phyloP scores from a whole-genome alignment of 2,329 filamentous ascomycete species.

The Aspergillus carbonarius region DNA sequence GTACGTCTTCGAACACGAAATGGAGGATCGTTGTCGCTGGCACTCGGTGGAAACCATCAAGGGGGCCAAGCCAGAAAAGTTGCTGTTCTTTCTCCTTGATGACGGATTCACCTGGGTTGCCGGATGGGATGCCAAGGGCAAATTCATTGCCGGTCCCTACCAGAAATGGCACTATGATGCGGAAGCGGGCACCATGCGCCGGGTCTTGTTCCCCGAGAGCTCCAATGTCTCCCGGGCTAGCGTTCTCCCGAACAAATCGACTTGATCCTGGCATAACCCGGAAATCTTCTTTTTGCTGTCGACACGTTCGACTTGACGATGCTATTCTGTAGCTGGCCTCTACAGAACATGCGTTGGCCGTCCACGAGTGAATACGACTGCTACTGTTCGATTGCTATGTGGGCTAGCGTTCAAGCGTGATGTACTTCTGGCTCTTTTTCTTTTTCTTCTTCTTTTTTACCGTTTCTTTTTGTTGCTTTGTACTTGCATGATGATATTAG shows the following conservation, averaged over 20 bases:
- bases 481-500: neutral
- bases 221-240: slow-evolving; percentile 39
- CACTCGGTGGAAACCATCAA: slow-evolving; percentile 40
- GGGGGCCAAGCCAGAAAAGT: slow-evolving; percentile 38
- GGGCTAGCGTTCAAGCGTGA: slow-evolving; percentile 2
- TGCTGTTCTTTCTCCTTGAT: slow-evolving; percentile 52
- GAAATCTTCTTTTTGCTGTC: neutral
- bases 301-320: slow-evolving; percentile 1
- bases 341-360: slow-evolving; percentile 4
- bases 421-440: neutral
- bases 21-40: slow-evolving; percentile 48
- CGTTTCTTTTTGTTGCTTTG: neutral
- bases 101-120: slow-evolving; percentile 51
- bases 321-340: slow-evolving; percentile 14
- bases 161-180: slow-evolving; percentile 50
- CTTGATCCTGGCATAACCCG: slow-evolving; percentile 13
- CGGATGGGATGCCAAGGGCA: slow-evolving; percentile 50
- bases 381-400: slow-evolving; percentile 6
- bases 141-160: slow-evolving; percentile 53
- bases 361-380: neutral
- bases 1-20: slow-evolving; percentile 50
- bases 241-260: slow-evolving; percentile 30
- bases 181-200: slow-evolving; percentile 37
- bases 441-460: too few species aligned
- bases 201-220: slow-evolving; percentile 33